phyloP scores from a whole-genome alignment of 2,329 filamentous ascomycete species.

The Aspergillus intermedius region DNA sequence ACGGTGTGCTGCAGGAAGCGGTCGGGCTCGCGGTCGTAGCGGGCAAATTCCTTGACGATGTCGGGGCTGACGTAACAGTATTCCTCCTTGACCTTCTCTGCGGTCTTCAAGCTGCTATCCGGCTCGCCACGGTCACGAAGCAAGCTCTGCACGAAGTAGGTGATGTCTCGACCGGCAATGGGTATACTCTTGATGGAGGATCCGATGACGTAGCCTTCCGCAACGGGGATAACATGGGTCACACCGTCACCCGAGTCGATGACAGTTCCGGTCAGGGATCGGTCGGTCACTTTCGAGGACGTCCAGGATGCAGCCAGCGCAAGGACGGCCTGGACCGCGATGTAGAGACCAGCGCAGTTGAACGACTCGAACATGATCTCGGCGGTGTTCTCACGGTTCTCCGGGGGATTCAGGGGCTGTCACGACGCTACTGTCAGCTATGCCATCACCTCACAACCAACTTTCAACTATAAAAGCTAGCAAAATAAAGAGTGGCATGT shows the following conservation, averaged over 20 bases:
- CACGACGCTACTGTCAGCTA: background rate
- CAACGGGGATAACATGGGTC: conserved; percentile 96
- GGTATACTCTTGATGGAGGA: conserved; percentile 99
- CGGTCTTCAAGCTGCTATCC: conserved; percentile 93
- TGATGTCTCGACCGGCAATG: conserved; percentile 95
- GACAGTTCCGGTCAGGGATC: conserved; percentile 92
- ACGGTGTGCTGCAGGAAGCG: conserved; percentile 88
- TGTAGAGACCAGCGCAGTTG: conserved; percentile 98
- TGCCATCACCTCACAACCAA: conserved; percentile 6
- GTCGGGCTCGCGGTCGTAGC: conserved; percentile 87
- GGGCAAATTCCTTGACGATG: conserved; percentile 96
- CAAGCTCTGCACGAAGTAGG: conserved; percentile 95
- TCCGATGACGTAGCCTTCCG: conserved; percentile 97
- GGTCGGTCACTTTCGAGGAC: conserved; percentile 92
- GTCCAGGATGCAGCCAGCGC: conserved; percentile 97
- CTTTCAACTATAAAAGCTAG: background rate
- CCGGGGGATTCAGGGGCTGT: conserved; percentile 91
- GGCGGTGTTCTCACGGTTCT: conserved; percentile 97
- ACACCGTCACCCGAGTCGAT: conserved; percentile 99
- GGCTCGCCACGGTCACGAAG: conserved; percentile 93
- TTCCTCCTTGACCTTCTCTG: conserved; percentile 97
- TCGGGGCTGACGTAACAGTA: conserved; percentile 98
- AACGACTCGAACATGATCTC: conserved; percentile 99
- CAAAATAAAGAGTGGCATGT: background rate
- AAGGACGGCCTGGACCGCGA: conserved; percentile 94